Base-by-base conservation (phyloP, 2,329 filamentous ascomycete species). In the Neofusicoccum parvum region DNA sequence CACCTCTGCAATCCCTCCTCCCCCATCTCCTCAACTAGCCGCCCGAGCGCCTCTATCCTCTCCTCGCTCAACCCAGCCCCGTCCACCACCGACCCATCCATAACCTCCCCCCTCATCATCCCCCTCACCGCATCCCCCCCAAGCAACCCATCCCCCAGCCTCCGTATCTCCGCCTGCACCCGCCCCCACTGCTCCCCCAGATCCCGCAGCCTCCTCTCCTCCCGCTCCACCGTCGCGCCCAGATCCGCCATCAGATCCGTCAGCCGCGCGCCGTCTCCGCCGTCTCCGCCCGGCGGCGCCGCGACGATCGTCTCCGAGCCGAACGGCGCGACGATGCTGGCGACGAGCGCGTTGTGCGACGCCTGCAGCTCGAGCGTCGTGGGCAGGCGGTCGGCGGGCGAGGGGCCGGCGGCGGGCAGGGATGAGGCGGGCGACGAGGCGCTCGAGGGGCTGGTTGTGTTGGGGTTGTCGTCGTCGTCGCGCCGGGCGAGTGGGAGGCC, bases 141-240 rank as follows among this genome's bases (percentile, higher is more conserved):
- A 14, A 49, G 46, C 4, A 62, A 17, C n/a, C 6, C 37, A 14
- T 32, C 39, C 3, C 14, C 65, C 15, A 49, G 7, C 53, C 3
- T 65, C 64, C 48, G 74, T 65, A 77, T 73, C 66, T 77, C 73
- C 20, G 71, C 71, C 2, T 73, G 65, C 1, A 72, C 62, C 0
- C 23, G 39, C 56, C 74, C 71, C 75, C 76, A 78, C 36, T 72
- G 64, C 10, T 51, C 66, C 17, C 73, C 68, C 37, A 78, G 48
- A 10, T 51, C 59, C 11, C 65, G 49, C 5, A 77, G 62, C 46
- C 71, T 68, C 17, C 64, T 60, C 17, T 67, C 69, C n/a, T 72
- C 69, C 5, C 67, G 49, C 49, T 64, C 62, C n/a, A 76, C 65
- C 12, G 67, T 49, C 0, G 67, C 62, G n/a, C 67, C 67, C 65